These are phyloP conservation scores for carrot (Daucus carota) DNA, from an alignment of 129 eudicot species.

Conservation along the genomic window DNA sequence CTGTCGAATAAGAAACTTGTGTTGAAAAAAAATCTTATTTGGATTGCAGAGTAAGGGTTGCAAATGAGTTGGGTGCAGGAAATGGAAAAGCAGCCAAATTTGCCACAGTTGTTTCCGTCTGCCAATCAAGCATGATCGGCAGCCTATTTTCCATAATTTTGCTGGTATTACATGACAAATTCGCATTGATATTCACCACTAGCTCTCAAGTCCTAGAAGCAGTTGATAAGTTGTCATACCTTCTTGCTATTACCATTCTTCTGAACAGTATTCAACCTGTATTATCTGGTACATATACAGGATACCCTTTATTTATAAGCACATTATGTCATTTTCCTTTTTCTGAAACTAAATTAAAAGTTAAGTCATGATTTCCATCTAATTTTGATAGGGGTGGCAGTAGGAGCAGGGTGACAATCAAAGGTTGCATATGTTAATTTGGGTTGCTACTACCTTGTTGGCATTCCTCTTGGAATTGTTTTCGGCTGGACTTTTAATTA, in stretches of 20 bases:
- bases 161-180: conserved; percentile 35
- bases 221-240: conserved; percentile 46
- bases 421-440: conserved; percentile 68
- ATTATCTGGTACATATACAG: conserved; percentile 42
- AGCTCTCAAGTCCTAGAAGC: conserved; percentile 51
- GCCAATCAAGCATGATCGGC: conserved; percentile 49
- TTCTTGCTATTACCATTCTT: conserved; percentile 64
- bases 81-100: conserved; percentile 68
- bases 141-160: conserved; percentile 37
- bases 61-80: conserved; percentile 82
- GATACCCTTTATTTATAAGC: background rate
- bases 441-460: conserved; percentile 60
- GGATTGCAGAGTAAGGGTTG: conserved; percentile 65
- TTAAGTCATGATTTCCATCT: background rate
- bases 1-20: background rate
- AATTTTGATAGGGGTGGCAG: conserved; percentile 59
- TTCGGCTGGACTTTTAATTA: conserved; percentile 34
- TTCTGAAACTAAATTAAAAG: background rate
- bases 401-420: conserved; percentile 94
- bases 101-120: conserved; percentile 56
- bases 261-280: conserved; percentile 85
- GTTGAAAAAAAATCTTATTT: background rate
- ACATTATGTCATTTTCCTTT: background rate
- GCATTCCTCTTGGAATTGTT: conserved; percentile 63
- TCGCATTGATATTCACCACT: conserved; percentile 50